These are phyloP conservation scores for Selaginella moellendorffii DNA, from an alignment of 75 land plant genomes.

Conservation along the genomic window DNA sequence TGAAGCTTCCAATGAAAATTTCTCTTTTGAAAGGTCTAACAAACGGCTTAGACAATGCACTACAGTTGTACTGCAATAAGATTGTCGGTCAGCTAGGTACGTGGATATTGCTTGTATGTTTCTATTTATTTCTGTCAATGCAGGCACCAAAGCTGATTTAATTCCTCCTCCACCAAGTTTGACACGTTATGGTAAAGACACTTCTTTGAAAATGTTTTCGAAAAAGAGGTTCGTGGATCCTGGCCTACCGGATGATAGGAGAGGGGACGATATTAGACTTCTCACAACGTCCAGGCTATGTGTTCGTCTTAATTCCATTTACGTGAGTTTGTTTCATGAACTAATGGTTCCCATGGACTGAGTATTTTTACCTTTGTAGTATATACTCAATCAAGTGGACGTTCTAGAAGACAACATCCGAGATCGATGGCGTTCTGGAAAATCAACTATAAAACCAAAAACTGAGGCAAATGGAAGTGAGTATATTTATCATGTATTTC, in stretches of 20 bases:
- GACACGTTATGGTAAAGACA: constrained; percentile 72
- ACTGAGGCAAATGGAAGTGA: not conserved
- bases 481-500: not conserved
- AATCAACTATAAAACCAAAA: constrained; percentile 6
- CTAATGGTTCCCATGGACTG: constrained; percentile 4
- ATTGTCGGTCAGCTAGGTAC: constrained; percentile 56
- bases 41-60: constrained; percentile 83
- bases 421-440: constrained; percentile 40
- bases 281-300: constrained; percentile 59
- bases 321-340: constrained; percentile 43
- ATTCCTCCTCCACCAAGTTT: constrained; percentile 72
- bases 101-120: not conserved
- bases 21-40: constrained; percentile 45
- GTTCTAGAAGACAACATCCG: constrained; percentile 81
- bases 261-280: constrained; percentile 47
- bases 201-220: constrained; percentile 59
- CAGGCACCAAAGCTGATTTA: constrained; percentile 71
- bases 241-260: constrained; percentile 48
- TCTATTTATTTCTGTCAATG: constrained; percentile 6
- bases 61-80: constrained; percentile 59
- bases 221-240: constrained; percentile 60
- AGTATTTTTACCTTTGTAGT: constrained; percentile 28
- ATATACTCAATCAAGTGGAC: constrained; percentile 65
- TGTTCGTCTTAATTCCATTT: constrained; percentile 70
- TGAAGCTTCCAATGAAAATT: constrained; percentile 80